phyloP scores from a whole-genome alignment of 2,329 filamentous ascomycete species.

The Lecanicillium sp. region DNA sequence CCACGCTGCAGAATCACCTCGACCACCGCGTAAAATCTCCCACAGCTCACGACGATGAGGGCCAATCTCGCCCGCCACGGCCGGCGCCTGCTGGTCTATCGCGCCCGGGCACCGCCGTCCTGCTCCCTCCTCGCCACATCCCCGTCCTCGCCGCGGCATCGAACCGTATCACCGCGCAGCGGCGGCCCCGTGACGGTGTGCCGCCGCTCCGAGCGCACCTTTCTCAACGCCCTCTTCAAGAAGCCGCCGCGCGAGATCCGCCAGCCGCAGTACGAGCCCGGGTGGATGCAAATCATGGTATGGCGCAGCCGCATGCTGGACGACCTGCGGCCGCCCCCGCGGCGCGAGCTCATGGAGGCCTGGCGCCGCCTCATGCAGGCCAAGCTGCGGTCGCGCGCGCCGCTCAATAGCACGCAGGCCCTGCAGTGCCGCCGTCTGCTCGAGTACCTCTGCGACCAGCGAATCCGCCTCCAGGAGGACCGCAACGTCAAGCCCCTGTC shows the following conservation, averaged over 20 bases:
- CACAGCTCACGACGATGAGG: constrained; percentile 31
- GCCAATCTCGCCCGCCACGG: constrained; percentile 40
- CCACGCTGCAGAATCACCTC: not conserved
- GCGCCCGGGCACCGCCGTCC: constrained; percentile 27
- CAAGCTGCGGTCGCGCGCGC: constrained; percentile 41
- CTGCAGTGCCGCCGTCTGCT: constrained; percentile 50
- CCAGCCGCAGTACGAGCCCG: constrained; percentile 60
- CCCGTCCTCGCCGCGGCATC: constrained; percentile 20
- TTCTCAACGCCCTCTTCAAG: constrained; percentile 55
- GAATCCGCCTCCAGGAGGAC: constrained; percentile 15
- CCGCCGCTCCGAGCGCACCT: constrained; percentile 32
- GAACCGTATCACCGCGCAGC: no score
- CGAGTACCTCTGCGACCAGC: constrained; percentile 44
- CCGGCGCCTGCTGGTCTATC: constrained; percentile 33
- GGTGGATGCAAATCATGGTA: constrained; percentile 65
- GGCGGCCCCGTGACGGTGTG: no score
- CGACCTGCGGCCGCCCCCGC: constrained; percentile 57
- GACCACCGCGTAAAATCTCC: not conserved
- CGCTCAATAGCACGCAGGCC: constrained; percentile 62
- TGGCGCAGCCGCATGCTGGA: constrained; percentile 58
- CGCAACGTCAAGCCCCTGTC: constrained; percentile 28
- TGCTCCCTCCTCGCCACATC: constrained; percentile 25
- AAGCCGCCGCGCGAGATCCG: constrained; percentile 55
- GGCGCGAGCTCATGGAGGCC: constrained; percentile 57
- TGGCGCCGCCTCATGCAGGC: constrained; percentile 58